Percentiles rank a stretch among this genome's conserved stretches.
These are phyloP conservation scores for Echium plantagineum DNA, from an alignment of 257 asterid genomes.

Conservation along the genomic window DNA sequence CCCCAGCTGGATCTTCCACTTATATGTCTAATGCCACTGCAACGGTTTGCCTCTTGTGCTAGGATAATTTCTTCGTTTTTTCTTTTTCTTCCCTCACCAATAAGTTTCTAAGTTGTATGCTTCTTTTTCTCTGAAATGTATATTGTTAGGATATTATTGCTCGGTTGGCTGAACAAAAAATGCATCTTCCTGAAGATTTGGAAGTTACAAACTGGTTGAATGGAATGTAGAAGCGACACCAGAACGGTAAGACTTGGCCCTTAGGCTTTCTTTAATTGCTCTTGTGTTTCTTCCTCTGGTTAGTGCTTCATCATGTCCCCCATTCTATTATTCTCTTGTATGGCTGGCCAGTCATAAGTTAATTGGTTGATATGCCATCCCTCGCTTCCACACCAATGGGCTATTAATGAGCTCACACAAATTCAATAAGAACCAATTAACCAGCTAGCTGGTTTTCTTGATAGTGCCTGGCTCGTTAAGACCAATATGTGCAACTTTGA, in stretches of 20 bases:
- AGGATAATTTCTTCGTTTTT: neutral
- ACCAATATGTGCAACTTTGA: neutral
- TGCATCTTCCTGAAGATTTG: conserved; percentile 71
- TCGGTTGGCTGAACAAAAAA: conserved; percentile 36
- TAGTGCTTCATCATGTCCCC: neutral
- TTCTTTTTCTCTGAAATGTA: conserved; percentile 3
- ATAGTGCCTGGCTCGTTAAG: neutral
- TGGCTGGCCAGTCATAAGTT: neutral
- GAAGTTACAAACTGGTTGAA: conserved; percentile 51
- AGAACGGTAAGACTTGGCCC: conserved; percentile 28
- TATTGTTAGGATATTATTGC: conserved; percentile 51
- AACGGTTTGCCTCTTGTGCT: conserved; percentile 24
- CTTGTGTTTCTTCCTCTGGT: neutral
- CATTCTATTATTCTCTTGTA: neutral
- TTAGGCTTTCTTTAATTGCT: neutral
- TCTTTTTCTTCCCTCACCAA: neutral
- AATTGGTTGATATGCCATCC: neutral
- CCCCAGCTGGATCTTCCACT: conserved; percentile 46
- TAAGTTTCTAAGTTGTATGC: conserved; percentile 5
- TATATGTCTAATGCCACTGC: conserved; percentile 58
- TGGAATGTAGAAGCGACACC: conserved; percentile 59
- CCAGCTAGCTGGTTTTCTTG: no score
- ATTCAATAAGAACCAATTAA: neutral
- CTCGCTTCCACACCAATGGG: neutral
- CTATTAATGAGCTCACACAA: neutral